A percentile compares a stretch with the other conserved stretches of the same genome.
phyloP scores from a whole-genome alignment of 2,329 filamentous ascomycete genomes.

The Ceratocystis variospora region DNA sequence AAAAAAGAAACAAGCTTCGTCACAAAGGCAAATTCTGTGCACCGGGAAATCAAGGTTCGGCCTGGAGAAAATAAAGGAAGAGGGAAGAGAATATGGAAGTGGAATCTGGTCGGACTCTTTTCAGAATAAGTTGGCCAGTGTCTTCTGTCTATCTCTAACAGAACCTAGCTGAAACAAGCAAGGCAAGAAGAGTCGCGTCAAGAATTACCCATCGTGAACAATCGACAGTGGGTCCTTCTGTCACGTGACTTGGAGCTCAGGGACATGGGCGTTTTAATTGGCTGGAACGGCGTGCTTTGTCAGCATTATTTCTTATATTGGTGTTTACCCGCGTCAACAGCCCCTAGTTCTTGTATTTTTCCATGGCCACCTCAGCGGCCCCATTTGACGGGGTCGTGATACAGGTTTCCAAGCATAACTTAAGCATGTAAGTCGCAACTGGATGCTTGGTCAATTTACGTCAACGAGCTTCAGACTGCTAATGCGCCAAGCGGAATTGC shows the following conservation, averaged over 20 bases:
- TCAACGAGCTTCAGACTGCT: not conserved
- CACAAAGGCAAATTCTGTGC: not conserved
- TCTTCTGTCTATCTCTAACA: not conserved
- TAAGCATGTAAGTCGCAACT: not conserved
- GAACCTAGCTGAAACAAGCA: slow-evolving; percentile 1
- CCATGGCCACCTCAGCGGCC: not conserved
- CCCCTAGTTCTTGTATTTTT: slow-evolving; percentile 12
- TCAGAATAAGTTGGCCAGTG: not conserved
- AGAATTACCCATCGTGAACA: slow-evolving; percentile 13
- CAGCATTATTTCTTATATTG: not conserved
- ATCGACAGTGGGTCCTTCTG: not conserved
- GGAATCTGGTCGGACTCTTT: not conserved
- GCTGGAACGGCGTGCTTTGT: not conserved
- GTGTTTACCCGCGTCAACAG: slow-evolving; percentile 7
- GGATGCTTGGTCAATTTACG: not conserved
- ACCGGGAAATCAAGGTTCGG: not conserved
- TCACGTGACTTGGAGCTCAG: slow-evolving; percentile 11
- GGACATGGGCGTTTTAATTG: slow-evolving; percentile 9
- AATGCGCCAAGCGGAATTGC: slow-evolving; percentile 19
- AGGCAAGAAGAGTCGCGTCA: slow-evolving; percentile 16
- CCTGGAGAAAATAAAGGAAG: not conserved
- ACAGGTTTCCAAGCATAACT: slow-evolving; percentile 8
- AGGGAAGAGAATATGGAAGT: not conserved
- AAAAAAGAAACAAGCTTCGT: not conserved
- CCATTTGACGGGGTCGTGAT: slow-evolving; percentile 14